Percentiles rank a stretch among this genome's conserved stretches.
These are phyloP conservation scores for Coemansia sp. DNA, from an alignment of 192 early-diverging fungal species.

Conservation along the genomic window DNA sequence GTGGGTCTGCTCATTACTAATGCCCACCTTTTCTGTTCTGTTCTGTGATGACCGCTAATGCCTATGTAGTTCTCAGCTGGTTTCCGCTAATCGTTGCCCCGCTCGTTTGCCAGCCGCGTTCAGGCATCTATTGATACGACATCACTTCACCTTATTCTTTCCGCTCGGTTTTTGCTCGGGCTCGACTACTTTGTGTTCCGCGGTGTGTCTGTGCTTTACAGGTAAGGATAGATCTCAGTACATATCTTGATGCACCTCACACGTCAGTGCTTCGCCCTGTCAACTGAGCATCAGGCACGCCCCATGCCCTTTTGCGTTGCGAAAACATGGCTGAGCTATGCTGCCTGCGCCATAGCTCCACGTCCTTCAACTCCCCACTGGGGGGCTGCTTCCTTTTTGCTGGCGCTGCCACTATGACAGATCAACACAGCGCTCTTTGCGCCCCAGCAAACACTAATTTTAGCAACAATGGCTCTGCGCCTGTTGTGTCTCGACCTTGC, in stretches of 20 bases:
- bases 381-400: not conserved
- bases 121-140: not conserved
- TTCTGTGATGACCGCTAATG: not conserved
- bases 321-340: not conserved
- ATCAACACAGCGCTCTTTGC: constrained; percentile 2
- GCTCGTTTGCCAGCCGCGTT: not conserved
- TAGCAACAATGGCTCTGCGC: constrained; percentile 3
- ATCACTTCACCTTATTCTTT: not conserved
- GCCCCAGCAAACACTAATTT: not conserved
- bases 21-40: not conserved
- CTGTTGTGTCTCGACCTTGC: constrained; percentile 1
- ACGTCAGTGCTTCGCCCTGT: not conserved
- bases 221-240: not conserved
- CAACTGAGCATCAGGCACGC: not conserved
- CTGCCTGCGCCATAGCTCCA: not conserved
- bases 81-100: not conserved
- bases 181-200: not conserved
- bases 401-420: not conserved
- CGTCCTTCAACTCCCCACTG: not conserved
- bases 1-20: not conserved
- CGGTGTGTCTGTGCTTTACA: constrained; percentile 5
- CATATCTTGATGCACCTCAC: not conserved
- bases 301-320: not conserved
- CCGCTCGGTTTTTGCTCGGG: not conserved
- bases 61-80: not conserved